These are phyloP conservation scores for Lolium perenne DNA, from an alignment of 176 grass and related monocot species.

Conservation along the genomic window DNA sequence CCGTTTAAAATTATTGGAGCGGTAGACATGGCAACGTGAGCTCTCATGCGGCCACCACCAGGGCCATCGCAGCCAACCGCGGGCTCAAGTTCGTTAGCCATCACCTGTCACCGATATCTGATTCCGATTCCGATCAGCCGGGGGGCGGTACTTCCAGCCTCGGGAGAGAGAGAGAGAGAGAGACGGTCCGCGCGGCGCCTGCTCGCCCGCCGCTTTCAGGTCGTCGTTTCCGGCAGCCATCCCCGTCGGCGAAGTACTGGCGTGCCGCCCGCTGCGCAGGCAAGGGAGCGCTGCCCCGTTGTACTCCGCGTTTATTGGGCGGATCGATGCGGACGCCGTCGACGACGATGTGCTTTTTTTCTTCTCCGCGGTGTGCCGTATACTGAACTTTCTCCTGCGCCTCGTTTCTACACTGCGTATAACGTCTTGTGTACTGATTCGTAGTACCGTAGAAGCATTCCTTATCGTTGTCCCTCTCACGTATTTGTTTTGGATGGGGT, in stretches of 20 bases:
- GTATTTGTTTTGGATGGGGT: not conserved
- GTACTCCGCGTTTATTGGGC: conserved; percentile 26
- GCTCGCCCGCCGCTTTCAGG: not conserved
- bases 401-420: not conserved
- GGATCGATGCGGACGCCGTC: not conserved
- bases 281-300: not conserved
- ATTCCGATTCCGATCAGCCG: not conserved
- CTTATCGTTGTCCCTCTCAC: not conserved
- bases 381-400: not conserved
- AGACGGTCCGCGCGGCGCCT: too few relatives aligned
- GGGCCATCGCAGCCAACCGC: not conserved
- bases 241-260: not conserved
- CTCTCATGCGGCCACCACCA: too few relatives aligned
- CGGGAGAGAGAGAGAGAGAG: too few relatives aligned
- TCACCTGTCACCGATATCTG: not conserved
- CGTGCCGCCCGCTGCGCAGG: not conserved
- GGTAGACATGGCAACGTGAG: not conserved
- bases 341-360: not conserved
- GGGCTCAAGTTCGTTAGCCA: not conserved
- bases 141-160: too few relatives aligned
- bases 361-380: not conserved
- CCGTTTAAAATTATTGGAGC: too few relatives aligned
- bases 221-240: not conserved
- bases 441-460: not conserved
- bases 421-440: not conserved